phyloP scores from a whole-genome alignment of 148 eudicot species.

The Pouteria glomerata region DNA sequence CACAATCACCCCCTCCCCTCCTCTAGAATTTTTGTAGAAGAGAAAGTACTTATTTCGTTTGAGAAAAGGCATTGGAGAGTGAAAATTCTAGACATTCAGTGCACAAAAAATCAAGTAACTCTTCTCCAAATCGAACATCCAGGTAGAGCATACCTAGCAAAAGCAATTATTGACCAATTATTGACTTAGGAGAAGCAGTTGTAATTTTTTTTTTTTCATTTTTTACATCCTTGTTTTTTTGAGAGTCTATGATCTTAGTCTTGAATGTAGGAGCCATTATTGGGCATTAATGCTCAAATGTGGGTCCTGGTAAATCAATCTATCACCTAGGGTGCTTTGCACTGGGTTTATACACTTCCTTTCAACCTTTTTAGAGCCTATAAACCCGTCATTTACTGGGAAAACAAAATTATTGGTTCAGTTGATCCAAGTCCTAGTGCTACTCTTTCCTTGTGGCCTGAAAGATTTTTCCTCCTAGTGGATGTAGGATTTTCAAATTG shows the following conservation, averaged over 20 bases:
- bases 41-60: background rate
- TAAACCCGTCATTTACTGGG: background rate
- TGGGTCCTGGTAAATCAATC: background rate
- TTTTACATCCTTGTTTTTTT: too few species aligned
- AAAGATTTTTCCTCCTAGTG: background rate
- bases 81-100: too few species aligned
- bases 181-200: background rate
- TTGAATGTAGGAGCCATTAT: background rate
- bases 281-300: background rate
- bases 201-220: background rate
- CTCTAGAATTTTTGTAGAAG: too few species aligned
- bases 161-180: too few species aligned
- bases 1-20: too few species aligned
- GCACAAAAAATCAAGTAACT: too few species aligned
- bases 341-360: too few species aligned
- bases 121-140: background rate
- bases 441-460: background rate
- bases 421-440: background rate
- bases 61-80: too few species aligned
- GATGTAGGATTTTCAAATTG: background rate
- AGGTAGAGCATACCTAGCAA: background rate
- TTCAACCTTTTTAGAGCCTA: background rate
- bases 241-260: background rate
- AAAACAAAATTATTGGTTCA: too few species aligned
- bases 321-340: too few species aligned